These are phyloP conservation scores for Dactylis glomerata DNA, from an alignment of 176 grass and related monocot genomes.

Conservation along the genomic window DNA sequence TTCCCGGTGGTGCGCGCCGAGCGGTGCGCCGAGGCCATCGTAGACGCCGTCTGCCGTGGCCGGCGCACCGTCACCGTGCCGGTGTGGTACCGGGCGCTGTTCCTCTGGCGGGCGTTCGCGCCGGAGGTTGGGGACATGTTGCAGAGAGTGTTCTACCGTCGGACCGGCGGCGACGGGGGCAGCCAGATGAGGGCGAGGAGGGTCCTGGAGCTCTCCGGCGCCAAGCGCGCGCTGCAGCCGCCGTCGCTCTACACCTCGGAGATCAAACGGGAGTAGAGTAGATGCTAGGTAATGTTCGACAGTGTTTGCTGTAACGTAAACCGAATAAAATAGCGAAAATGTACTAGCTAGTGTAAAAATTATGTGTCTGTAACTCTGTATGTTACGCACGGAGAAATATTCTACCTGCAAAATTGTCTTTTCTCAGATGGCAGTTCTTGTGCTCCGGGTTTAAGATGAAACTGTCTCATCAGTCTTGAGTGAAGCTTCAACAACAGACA, in stretches of 20 bases:
- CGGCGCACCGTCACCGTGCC: conserved; percentile 56
- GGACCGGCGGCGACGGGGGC: neutral
- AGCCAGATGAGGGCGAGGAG: conserved; percentile 32
- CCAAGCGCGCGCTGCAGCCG: conserved; percentile 53
- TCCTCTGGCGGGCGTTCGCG: conserved; percentile 50
- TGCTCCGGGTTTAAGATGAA: neutral
- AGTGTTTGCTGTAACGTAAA: neutral
- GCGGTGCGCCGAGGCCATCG: conserved; percentile 53
- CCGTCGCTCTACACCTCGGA: conserved; percentile 41
- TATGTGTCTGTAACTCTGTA: neutral
- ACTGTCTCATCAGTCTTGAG: too few relatives aligned
- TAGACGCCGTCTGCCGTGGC: conserved; percentile 46
- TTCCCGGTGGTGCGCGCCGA: conserved; percentile 41
- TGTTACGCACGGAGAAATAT: neutral
- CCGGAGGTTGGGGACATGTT: conserved; percentile 54
- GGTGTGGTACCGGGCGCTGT: conserved; percentile 50
- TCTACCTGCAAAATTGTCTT: neutral
- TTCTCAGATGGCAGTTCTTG: neutral
- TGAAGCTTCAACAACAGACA: too few relatives aligned
- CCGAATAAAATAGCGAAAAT: neutral
- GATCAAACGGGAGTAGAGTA: conserved; percentile 52
- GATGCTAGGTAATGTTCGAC: neutral
- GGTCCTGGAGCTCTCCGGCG: conserved; percentile 37
- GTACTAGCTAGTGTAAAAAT: neutral
- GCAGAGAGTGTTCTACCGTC: conserved; percentile 50